A percentile compares a stretch with the other conserved stretches of the same genome.
These are phyloP conservation scores for Saccharomyces mikatae DNA, from an alignment of 805 yeast species.

Conservation along the genomic window DNA sequence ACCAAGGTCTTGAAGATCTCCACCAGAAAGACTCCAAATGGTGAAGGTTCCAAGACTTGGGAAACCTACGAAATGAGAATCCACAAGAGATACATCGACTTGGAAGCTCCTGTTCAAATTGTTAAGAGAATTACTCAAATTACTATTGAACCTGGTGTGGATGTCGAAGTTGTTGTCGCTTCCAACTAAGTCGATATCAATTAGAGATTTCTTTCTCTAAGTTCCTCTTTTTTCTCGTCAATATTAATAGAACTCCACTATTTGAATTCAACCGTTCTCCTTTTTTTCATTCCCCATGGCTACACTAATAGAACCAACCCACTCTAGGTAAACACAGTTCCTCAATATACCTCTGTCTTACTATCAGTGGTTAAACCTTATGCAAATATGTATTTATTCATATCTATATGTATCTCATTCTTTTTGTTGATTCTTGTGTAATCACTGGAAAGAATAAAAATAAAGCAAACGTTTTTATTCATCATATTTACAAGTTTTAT, in stretches of 20 bases:
- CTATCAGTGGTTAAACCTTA: conserved; percentile 32
- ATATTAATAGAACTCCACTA: background rate
- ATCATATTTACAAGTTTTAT: conserved; percentile 1
- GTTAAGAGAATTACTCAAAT: conserved; percentile 95
- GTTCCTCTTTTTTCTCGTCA: background rate
- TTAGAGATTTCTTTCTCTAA: background rate
- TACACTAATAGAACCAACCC: conserved; percentile 17
- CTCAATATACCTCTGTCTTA: conserved; percentile 32
- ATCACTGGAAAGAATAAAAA: background rate
- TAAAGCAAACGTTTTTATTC: background rate
- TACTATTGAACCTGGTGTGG: conserved; percentile 99
- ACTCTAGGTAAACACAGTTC: conserved; percentile 34
- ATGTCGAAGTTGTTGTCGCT: conserved; percentile 88
- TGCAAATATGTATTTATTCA: background rate
- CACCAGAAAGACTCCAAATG: conserved; percentile 99
- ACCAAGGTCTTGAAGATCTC: conserved; percentile 95
- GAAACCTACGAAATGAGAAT: conserved; percentile 99
- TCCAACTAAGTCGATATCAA: conserved; percentile 12
- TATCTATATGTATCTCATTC: background rate
- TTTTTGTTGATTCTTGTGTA: background rate
- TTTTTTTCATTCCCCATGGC: background rate
- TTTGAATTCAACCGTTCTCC: background rate
- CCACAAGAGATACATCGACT: conserved; percentile 99
- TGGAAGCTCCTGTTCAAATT: conserved; percentile 88
- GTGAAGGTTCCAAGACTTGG: conserved; percentile 99